These are phyloP conservation scores for Pythium phragmitis DNA, from an alignment of 352 stramenopile genomes.

Conservation along the genomic window DNA sequence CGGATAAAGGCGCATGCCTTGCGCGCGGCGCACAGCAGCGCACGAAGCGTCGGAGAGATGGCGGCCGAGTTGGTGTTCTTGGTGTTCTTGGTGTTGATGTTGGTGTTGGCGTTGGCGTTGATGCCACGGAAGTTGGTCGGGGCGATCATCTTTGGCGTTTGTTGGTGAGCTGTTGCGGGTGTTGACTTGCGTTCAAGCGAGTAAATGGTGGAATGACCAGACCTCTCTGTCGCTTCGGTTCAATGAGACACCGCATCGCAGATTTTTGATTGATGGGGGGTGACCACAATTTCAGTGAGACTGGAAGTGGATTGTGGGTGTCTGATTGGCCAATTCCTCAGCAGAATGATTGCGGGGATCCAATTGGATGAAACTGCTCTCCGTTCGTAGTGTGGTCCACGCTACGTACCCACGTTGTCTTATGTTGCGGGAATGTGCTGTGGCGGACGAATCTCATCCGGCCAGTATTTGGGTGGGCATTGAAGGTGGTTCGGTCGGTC, in stretches of 20 bases:
- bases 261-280: no score
- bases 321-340: no score
- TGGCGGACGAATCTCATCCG: not conserved
- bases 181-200: not conserved
- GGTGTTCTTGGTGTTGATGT: not conserved
- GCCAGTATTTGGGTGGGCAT: constrained; percentile 6
- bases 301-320: no score
- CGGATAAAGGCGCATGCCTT: not conserved
- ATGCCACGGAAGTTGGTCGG: not conserved
- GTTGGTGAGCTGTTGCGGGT: not conserved
- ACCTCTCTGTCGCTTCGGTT: no score
- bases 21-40: not conserved
- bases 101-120: not conserved
- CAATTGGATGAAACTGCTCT: not conserved
- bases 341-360: no score
- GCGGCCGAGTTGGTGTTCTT: not conserved
- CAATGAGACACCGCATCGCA: no score
- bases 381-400: no score
- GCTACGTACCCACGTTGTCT: no score
- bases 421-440: no score
- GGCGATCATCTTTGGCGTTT: not conserved
- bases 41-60: not conserved
- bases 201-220: not conserved
- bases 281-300: no score
- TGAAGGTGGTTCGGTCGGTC: not conserved